phyloP scores from a whole-genome alignment of 148 eudicot species.

The Rhododendron griersonianum region DNA sequence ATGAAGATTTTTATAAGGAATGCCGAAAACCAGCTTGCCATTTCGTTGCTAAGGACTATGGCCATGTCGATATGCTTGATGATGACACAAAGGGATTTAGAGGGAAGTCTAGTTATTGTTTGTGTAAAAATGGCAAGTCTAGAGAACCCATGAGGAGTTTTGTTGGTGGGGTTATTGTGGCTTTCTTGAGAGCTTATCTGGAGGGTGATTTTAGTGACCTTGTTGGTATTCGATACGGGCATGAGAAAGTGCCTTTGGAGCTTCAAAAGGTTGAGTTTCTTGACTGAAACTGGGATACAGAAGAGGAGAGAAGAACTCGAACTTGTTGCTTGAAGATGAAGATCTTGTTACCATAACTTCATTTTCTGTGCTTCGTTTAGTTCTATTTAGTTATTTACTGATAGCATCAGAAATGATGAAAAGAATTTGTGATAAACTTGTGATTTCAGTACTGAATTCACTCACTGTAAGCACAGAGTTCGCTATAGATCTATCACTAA shows the following conservation, averaged over 20 bases:
- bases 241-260: constrained; percentile 33
- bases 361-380: background rate
- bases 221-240: constrained; percentile 33
- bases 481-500: background rate
- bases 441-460: background rate
- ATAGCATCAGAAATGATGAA: background rate
- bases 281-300: constrained; percentile 4
- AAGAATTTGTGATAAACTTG: background rate
- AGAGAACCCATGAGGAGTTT: constrained; percentile 82
- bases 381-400: background rate
- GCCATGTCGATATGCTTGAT: constrained; percentile 75
- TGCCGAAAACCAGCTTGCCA: constrained; percentile 55
- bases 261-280: constrained; percentile 45
- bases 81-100: constrained; percentile 61
- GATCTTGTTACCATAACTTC: background rate
- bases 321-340: background rate
- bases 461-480: background rate
- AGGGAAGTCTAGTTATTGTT: constrained; percentile 50
- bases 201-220: constrained; percentile 37
- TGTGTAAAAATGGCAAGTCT: constrained; percentile 66
- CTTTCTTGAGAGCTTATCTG: constrained; percentile 61
- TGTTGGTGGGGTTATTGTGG: constrained; percentile 69
- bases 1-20: constrained; percentile 58
- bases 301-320: background rate
- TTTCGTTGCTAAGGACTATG: constrained; percentile 65